Evolutionary conservation across 257 asterid genomes (phyloP).

Genomic region (Solanum ossicruentum): DNA sequence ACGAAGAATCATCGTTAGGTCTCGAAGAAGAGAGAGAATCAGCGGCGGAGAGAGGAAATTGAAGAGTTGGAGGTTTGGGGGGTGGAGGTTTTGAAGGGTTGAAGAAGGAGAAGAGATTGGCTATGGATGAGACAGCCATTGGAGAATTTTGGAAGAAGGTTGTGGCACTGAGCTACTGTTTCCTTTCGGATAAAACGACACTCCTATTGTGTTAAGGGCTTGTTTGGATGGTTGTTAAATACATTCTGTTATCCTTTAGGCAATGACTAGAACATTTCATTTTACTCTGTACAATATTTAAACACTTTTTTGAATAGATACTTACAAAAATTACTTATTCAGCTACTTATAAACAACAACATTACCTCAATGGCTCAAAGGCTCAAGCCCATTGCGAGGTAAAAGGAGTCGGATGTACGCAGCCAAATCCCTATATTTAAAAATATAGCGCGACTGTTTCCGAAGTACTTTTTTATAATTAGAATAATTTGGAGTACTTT

Average conservation of each 20-base stretch:
- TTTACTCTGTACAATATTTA: neutral
- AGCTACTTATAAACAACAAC: neutral
- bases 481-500: neutral
- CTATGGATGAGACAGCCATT: constrained; percentile 23
- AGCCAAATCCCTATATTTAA: too few species aligned
- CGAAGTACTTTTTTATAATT: too few species aligned
- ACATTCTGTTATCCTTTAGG: too few species aligned
- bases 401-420: too few species aligned
- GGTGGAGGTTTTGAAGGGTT: constrained; percentile 28
- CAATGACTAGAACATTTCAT: too few species aligned
- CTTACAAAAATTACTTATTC: neutral
- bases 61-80: constrained; percentile 23
- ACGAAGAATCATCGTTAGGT: constrained; percentile 6
- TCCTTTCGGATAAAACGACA: neutral
- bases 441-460: too few species aligned
- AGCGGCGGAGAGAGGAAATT: constrained; percentile 2
- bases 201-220: neutral
- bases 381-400: too few species aligned
- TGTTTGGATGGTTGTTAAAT: neutral
- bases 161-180: neutral
- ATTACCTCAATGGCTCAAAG: too few species aligned
- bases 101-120: constrained; percentile 59
- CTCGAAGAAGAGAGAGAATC: constrained; percentile 2
- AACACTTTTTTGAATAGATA: neutral
- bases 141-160: neutral